These are phyloP conservation scores for Fusarium nelsonii DNA, from an alignment of 2,329 filamentous ascomycete species.

Conservation along the genomic window DNA sequence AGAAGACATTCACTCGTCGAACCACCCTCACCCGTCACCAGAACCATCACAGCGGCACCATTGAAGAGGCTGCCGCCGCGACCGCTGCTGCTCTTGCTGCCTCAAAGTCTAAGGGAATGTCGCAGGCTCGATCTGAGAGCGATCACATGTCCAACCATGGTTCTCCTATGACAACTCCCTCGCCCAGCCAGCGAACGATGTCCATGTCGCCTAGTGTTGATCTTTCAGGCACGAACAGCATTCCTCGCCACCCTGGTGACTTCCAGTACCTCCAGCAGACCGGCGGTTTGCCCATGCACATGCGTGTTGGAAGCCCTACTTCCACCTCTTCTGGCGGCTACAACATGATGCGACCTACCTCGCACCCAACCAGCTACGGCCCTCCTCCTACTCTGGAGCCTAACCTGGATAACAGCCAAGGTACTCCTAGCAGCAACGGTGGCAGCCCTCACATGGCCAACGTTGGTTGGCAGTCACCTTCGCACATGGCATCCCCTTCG, in stretches of 20 bases:
- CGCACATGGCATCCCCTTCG: constrained; percentile 78
- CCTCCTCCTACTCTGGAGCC: constrained; percentile 88
- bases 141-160: constrained; percentile 78
- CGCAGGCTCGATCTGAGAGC: constrained; percentile 73
- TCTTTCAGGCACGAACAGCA: constrained; percentile 73
- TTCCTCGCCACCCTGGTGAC: constrained; percentile 74
- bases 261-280: constrained; percentile 80
- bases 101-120: constrained; percentile 56
- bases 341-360: constrained; percentile 77
- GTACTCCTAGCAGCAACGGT: constrained; percentile 74
- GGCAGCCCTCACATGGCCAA: constrained; percentile 88
- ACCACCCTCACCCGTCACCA: constrained; percentile 96
- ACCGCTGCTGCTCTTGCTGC: constrained; percentile 86
- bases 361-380: constrained; percentile 86
- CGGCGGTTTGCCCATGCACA: constrained; percentile 83
- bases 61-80: constrained; percentile 91
- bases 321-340: constrained; percentile 73
- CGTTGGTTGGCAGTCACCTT: constrained; percentile 88
- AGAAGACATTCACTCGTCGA: constrained; percentile 97
- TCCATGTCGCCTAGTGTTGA: constrained; percentile 85
- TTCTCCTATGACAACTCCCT: constrained; percentile 83
- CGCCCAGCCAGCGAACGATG: constrained; percentile 81
- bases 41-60: constrained; percentile 94
- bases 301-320: constrained; percentile 79
- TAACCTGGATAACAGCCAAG: constrained; percentile 80